phyloP scores from a whole-genome alignment of 805 yeast species.

The Kodamaea jinghongensis region DNA sequence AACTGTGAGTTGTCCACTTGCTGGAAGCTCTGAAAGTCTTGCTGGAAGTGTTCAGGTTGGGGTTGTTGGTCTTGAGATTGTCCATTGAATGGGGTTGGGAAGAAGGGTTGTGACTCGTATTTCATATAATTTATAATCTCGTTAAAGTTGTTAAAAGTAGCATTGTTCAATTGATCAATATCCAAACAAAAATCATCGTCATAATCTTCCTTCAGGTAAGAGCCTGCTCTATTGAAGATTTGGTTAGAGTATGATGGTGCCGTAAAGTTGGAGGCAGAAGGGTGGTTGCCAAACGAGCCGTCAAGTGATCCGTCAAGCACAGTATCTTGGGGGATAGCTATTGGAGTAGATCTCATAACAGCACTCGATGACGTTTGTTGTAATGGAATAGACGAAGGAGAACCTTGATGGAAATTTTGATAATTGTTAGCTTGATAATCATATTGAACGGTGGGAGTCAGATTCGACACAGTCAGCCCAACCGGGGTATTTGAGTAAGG shows the following conservation, averaged over 20 bases:
- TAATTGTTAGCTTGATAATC: conserved; percentile 10
- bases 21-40: conserved; percentile 5
- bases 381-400: conserved; percentile 1
- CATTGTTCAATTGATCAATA: conserved; percentile 36
- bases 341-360: conserved; percentile 4
- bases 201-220: conserved; percentile 26
- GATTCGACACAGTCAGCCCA: not conserved
- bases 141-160: conserved; percentile 14
- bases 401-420: conserved; percentile 1
- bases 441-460: conserved; percentile 4
- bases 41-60: conserved; percentile 3
- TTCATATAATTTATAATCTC: conserved; percentile 13
- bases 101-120: conserved; percentile 7
- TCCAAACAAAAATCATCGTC: conserved; percentile 46
- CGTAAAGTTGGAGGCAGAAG: conserved; percentile 6
- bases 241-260: conserved; percentile 2
- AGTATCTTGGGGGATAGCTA: conserved; percentile 4
- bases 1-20: conserved; percentile 2
- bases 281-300: conserved; percentile 1
- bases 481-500: conserved; percentile 6
- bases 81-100: conserved; percentile 8
- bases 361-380: conserved; percentile 3
- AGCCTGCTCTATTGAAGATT: conserved; percentile 4
- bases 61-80: conserved; percentile 8
- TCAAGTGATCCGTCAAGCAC: not conserved